Conservation (phyloP, 805 yeast species). For the Candida peoriensis region DNA sequence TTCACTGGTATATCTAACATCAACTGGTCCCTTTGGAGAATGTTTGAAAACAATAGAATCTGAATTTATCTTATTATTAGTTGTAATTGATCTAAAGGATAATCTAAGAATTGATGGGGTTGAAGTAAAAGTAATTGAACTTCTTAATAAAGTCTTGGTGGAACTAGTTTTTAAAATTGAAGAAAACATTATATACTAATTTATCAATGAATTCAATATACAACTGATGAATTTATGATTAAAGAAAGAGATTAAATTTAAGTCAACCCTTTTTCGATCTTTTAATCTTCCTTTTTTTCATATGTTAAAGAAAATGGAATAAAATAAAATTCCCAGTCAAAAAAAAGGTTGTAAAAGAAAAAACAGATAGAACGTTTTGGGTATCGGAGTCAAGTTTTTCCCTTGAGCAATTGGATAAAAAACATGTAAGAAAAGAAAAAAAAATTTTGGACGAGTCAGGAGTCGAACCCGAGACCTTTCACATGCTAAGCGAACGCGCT, state of each 20-base stretch:
- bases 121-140: conserved; percentile 7
- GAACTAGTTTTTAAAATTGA: conserved; percentile 14
- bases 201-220: too few relatives aligned
- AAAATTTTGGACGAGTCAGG: conserved; percentile 62
- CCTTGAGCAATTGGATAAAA: too few relatives aligned
- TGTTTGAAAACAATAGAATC: conserved; percentile 20
- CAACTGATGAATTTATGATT: too few relatives aligned
- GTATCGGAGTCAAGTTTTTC: too few relatives aligned
- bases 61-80: conserved; percentile 18
- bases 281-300: too few relatives aligned
- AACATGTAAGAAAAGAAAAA: too few relatives aligned
- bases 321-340: too few relatives aligned
- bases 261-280: too few relatives aligned
- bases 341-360: too few relatives aligned
- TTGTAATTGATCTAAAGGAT: conserved; percentile 20
- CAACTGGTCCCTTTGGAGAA: conserved; percentile 16
- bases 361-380: too few relatives aligned
- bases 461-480: conserved; percentile 76
- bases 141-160: conserved; percentile 1
- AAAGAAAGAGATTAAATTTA: too few relatives aligned
- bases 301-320: too few relatives aligned
- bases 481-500: conserved; percentile 80
- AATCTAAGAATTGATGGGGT: conserved; percentile 15
- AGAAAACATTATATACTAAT: neutral
- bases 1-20: conserved; percentile 71